phyloP scores from a whole-genome alignment of 2,329 filamentous ascomycete species.

The Fusarium sp. region DNA sequence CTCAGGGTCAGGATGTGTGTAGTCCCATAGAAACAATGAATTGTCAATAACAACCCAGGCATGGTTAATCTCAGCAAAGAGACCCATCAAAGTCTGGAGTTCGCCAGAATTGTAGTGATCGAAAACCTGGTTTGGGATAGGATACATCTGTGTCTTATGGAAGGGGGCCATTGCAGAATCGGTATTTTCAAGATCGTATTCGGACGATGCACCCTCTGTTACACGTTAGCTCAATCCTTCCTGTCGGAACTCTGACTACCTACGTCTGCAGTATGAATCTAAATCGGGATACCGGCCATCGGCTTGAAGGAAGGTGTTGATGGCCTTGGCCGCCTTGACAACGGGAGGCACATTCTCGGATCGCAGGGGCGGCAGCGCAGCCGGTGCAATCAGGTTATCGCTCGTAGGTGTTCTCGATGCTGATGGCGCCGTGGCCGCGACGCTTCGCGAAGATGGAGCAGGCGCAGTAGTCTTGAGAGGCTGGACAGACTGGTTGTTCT shows the following conservation, averaged over 20 bases:
- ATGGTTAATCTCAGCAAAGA: slow-evolving; percentile 94
- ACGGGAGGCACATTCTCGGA: slow-evolving; percentile 72
- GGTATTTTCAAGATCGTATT: slow-evolving; percentile 82
- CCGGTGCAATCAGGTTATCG: slow-evolving; percentile 50
- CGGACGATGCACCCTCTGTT: slow-evolving; percentile 87
- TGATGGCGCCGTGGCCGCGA: slow-evolving; percentile 45
- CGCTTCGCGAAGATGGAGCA: slow-evolving; percentile 39
- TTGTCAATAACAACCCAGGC: slow-evolving; percentile 98
- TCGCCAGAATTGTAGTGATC: slow-evolving; percentile 91
- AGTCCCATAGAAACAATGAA: slow-evolving; percentile 97
- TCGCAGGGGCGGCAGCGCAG: slow-evolving; percentile 60
- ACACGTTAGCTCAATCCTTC: slow-evolving; percentile 44
- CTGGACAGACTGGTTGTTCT: slow-evolving; percentile 42
- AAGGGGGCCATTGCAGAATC: slow-evolving; percentile 87
- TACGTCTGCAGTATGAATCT: slow-evolving; percentile 89
- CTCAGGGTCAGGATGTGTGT: slow-evolving; percentile 91
- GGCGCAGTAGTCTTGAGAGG: slow-evolving; percentile 37
- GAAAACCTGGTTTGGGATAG: slow-evolving; percentile 91
- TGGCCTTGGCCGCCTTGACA: slow-evolving; percentile 82
- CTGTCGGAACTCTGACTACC: slow-evolving; percentile 55
- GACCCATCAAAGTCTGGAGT: slow-evolving; percentile 91
- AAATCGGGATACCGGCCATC: slow-evolving; percentile 90
- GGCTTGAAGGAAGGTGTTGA: slow-evolving; percentile 81
- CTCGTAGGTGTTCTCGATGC: slow-evolving; percentile 42
- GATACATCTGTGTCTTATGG: slow-evolving; percentile 86